These are phyloP conservation scores for Tilletiaria anomala DNA, from an alignment of 1,284 basidiomycete species.

Conservation along the genomic window DNA sequence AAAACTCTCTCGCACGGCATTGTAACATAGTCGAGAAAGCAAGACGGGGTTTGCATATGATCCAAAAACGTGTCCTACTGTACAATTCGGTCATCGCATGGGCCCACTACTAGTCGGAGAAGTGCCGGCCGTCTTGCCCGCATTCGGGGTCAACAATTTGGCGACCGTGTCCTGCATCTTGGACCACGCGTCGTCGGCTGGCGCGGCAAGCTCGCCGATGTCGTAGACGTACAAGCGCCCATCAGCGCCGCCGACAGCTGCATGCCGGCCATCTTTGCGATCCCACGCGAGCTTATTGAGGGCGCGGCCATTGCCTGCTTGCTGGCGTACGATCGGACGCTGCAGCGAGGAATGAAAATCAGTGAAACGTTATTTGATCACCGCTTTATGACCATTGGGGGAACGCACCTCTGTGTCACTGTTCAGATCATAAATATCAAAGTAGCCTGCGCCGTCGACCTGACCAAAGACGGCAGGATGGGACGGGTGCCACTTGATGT, in stretches of 20 bases:
- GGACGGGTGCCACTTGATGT: constrained; percentile 88
- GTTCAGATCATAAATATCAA: constrained; percentile 95
- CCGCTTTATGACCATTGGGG: too few species aligned
- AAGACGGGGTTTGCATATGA: too few species aligned
- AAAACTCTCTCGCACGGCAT: constrained; percentile 34
- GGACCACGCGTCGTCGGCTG: constrained; percentile 18
- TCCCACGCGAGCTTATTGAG: constrained; percentile 96
- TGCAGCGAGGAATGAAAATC: background rate
- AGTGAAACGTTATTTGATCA: too few species aligned
- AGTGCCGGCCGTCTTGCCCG: too few species aligned
- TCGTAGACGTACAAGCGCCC: constrained; percentile 82
- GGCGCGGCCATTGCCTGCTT: constrained; percentile 50
- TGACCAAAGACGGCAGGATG: constrained; percentile 87
- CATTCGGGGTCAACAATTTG: background rate
- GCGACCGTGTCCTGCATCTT: constrained; percentile 14
- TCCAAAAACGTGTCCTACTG: too few species aligned
- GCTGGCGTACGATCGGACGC: constrained; percentile 18
- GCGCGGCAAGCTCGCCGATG: constrained; percentile 6
- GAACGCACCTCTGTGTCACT: constrained; percentile 66
- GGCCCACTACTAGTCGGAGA: too few species aligned
- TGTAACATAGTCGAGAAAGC: too few species aligned
- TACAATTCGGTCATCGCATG: too few species aligned
- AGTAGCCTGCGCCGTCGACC: constrained; percentile 83
- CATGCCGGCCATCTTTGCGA: constrained; percentile 63
- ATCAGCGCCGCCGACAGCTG: constrained; percentile 76